phyloP scores from a whole-genome alignment of 345 rosid genomes.

The Salix udensis region DNA sequence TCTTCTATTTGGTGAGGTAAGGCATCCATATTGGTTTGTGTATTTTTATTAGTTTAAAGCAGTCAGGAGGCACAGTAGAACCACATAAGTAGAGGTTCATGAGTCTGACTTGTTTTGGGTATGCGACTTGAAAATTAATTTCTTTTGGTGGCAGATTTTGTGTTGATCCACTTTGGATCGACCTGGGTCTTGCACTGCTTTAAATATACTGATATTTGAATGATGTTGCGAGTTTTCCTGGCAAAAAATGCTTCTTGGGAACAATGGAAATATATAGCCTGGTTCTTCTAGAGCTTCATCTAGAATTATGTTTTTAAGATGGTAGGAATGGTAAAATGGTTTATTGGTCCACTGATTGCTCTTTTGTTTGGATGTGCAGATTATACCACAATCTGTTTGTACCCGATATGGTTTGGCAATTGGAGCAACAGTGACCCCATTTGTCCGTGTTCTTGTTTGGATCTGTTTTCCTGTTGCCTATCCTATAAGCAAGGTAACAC shows the following conservation, averaged over 20 bases:
- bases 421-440: constrained; percentile 82
- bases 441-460: constrained; percentile 84
- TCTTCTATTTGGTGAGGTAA: constrained; percentile 97
- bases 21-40: constrained; percentile 13
- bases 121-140: background rate
- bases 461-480: constrained; percentile 86
- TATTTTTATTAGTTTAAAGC: background rate
- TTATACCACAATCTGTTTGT: constrained; percentile 90
- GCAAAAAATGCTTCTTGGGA: background rate
- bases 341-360: constrained; percentile 3
- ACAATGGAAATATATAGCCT: background rate
- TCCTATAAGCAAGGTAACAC: constrained; percentile 90
- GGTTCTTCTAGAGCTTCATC: background rate
- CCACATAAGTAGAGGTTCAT: background rate
- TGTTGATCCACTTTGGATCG: background rate
- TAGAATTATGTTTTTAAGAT: background rate
- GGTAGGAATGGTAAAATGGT: background rate
- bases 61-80: background rate
- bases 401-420: constrained; percentile 92
- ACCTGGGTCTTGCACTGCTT: background rate
- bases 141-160: background rate
- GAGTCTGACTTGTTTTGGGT: background rate
- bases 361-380: constrained; percentile 42
- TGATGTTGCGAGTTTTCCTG: background rate
- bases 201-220: background rate